Evolutionary conservation across 805 yeast genomes (phyloP).

Genomic region (Wickerhamomyces bisporus): DNA sequence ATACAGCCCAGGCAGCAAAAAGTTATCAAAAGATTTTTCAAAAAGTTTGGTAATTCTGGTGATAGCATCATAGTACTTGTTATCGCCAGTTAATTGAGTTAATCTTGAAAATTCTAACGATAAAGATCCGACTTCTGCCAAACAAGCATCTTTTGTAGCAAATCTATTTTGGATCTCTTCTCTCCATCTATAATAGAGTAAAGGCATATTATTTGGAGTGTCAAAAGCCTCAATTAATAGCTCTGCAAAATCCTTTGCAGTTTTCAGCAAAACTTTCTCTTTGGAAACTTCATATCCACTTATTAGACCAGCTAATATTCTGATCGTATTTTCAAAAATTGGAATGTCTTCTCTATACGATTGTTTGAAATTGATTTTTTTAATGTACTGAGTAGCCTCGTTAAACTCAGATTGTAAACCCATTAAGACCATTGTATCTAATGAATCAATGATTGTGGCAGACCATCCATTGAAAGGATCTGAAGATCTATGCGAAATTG

Average conservation of each 20-base stretch:
- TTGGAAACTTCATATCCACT: slow-evolving; percentile 46
- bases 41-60: slow-evolving; percentile 38
- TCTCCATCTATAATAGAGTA: slow-evolving; percentile 39
- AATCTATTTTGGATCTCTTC: slow-evolving; percentile 30
- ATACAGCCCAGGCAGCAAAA: slow-evolving; percentile 37
- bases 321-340: slow-evolving; percentile 45
- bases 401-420: slow-evolving; percentile 34
- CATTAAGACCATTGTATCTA: slow-evolving; percentile 48
- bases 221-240: slow-evolving; percentile 50
- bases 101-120: slow-evolving; percentile 48
- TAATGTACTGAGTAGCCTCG: slow-evolving; percentile 32
- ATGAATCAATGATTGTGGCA: slow-evolving; percentile 42
- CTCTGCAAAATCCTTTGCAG: slow-evolving; percentile 43
- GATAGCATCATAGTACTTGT: slow-evolving; percentile 45
- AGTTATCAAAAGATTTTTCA: slow-evolving; percentile 28
- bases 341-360: slow-evolving; percentile 38
- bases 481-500: slow-evolving; percentile 28
- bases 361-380: slow-evolving; percentile 33
- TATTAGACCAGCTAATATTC: slow-evolving; percentile 48
- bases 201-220: slow-evolving; percentile 53
- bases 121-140: slow-evolving; percentile 46
- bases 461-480: slow-evolving; percentile 49
- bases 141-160: slow-evolving; percentile 30
- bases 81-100: slow-evolving; percentile 44
- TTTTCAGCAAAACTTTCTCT: slow-evolving; percentile 28